A percentile compares a stretch with the other conserved stretches of the same genome.
These are phyloP conservation scores for Raphanus hybrid DNA, from an alignment of 441 rosid genomes.

Conservation along the genomic window DNA sequence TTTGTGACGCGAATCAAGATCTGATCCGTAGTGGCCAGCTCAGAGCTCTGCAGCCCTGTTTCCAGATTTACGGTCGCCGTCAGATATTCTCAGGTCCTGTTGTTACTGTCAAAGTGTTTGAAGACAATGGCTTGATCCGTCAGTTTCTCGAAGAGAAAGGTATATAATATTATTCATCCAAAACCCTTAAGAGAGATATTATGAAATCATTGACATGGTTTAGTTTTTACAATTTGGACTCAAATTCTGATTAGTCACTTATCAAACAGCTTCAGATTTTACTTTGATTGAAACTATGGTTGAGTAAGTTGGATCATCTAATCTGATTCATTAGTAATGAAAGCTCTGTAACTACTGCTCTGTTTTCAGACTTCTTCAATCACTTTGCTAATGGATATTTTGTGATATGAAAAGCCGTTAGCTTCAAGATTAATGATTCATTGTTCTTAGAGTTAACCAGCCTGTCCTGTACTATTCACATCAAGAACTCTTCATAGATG, in stretches of 20 bases:
- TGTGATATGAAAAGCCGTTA: constrained; percentile 12
- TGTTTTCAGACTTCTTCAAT: background rate
- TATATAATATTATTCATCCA: background rate
- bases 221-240: background rate
- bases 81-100: constrained; percentile 90
- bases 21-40: constrained; percentile 85
- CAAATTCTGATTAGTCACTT: too few species aligned
- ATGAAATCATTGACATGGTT: constrained; percentile 16
- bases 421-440: too few species aligned
- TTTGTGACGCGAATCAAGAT: constrained; percentile 94
- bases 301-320: constrained; percentile 4
- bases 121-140: constrained; percentile 90
- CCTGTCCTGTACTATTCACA: too few species aligned
- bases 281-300: constrained; percentile 16
- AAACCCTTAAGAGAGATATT: constrained; percentile 5
- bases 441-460: too few species aligned
- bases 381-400: background rate
- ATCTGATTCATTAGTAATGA: background rate
- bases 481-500: too few species aligned
- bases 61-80: constrained; percentile 91
- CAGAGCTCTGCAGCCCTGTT: constrained; percentile 84
- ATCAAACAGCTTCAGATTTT: background rate
- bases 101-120: constrained; percentile 94
- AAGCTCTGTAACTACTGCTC: background rate
- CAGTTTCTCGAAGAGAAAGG: constrained; percentile 96